Evolutionary conservation across 2,329 filamentous ascomycete species (phyloP), one percentile per base, ranked within the genome.

Genomic region (Hymenoscyphus fraxineus): DNA sequence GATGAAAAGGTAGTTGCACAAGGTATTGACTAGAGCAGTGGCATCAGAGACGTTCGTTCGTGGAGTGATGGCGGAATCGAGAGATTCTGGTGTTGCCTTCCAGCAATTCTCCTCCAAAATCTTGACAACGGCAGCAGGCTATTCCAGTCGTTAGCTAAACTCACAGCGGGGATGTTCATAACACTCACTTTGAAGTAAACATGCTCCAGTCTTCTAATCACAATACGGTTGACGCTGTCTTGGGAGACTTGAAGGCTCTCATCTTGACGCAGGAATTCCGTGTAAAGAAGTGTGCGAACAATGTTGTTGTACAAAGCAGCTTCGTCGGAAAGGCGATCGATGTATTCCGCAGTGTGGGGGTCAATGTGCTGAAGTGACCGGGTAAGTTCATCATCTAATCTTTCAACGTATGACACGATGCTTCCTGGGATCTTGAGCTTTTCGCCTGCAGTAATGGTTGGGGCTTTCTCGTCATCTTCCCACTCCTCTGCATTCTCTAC

Each of bases 281-380:
- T 90, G 80, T 99, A 99, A 65, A 97, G 84, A 73, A 93, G 84
- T 58, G 90, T 88, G 68, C 93, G 91, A 76, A 97, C 89, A 77
- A 99, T 91, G 79, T 92, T 90, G 79, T 92, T 93, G 83, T 99
- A 99, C 60, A 99, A 83, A 59, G 89, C 82, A 68, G 89, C 90
- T 81, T 99, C 95, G 73, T 99, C 95, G 63, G 91, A 90, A 66
- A 99, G 82, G 65, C 96, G 88, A 77, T 99, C 95, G 67, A 99
- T 97, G 76, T 99, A 99, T 80, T 99, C 95, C 38, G 95, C 95
- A 51, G 95, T 99, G 80, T 99, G 95, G 64, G 95, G 96, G 77
- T 99, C 95, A 75, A 99, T 97, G 79, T 89, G 91, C 79, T 99
- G 95, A 61, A 99, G 84, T n/a, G 95, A 97, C 73, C 95, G 89